phyloP scores from a whole-genome alignment of 169 alveolate genomes.

The Eimeria sp. region DNA sequence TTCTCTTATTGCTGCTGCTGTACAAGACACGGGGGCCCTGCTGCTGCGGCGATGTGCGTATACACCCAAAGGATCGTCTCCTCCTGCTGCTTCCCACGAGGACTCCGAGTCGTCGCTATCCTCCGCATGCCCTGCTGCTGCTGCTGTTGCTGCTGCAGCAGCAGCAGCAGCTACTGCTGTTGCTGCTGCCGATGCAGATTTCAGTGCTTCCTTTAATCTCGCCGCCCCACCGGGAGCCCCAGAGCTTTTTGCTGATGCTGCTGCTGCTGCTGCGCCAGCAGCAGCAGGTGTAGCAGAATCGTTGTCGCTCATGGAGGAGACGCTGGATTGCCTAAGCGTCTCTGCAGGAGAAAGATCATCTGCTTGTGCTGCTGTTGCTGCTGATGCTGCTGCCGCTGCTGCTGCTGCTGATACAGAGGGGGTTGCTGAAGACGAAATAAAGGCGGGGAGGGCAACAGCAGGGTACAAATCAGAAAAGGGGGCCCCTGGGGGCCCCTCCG shows the following conservation, averaged over 20 bases:
- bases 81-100: slow-evolving; percentile 55
- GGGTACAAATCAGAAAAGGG: background rate
- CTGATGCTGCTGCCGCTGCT: slow-evolving; percentile 21
- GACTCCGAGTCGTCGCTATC: slow-evolving; percentile 34
- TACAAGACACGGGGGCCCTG: background rate
- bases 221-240: background rate
- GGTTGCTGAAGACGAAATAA: background rate
- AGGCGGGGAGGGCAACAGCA: slow-evolving; percentile 42
- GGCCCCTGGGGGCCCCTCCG: slow-evolving; percentile 11
- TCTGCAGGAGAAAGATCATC: background rate
- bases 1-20: slow-evolving; percentile 27
- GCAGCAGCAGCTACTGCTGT: background rate
- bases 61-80: background rate
- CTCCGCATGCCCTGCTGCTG: background rate
- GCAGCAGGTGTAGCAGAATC: slow-evolving; percentile 25
- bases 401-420: background rate
- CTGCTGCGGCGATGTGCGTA: background rate
- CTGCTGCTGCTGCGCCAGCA: slow-evolving; percentile 37
- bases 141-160: slow-evolving; percentile 56
- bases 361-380: slow-evolving; percentile 12
- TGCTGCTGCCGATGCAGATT: slow-evolving; percentile 1
- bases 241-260: background rate
- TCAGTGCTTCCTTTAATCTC: slow-evolving; percentile 1
- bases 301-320: background rate
- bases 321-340: background rate